Conservation (phyloP, 495 filamentous ascomycete species). For the Bathelium albidoporum region DNA sequence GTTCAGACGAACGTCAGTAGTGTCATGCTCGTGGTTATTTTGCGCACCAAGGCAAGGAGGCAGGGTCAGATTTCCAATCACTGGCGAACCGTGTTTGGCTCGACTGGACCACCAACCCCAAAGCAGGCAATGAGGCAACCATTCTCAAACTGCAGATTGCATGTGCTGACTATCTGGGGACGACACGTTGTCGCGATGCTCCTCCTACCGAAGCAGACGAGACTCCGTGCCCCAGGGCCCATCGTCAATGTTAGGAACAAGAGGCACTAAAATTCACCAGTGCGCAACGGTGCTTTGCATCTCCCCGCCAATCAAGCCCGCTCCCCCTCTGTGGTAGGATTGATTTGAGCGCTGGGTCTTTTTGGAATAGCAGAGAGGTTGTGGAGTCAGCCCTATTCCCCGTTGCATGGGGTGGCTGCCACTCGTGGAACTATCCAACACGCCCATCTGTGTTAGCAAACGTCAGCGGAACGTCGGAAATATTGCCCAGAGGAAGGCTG, state of each 20-base stretch:
- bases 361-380: background rate
- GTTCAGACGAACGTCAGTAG: background rate
- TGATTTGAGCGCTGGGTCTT: background rate
- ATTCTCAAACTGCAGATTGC: background rate
- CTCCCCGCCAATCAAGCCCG: background rate
- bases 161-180: background rate
- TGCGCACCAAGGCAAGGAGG: background rate
- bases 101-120: background rate
- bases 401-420: background rate
- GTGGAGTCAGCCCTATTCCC: background rate
- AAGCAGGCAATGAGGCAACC: constrained; percentile 1
- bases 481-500: background rate
- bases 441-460: constrained; percentile 1
- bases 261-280: background rate
- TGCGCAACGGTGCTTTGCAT: background rate
- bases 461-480: background rate
- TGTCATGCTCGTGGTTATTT: constrained; percentile 3
- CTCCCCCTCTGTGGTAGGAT: background rate
- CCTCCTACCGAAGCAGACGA: too few species aligned
- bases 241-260: background rate
- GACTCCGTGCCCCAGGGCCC: too few species aligned
- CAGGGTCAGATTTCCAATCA: background rate
- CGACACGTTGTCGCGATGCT: background rate
- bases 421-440: constrained; percentile 5
- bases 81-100: background rate